Evolutionary conservation across 106 monocot species (phyloP).

Genomic region (Agapanthus africanus): DNA sequence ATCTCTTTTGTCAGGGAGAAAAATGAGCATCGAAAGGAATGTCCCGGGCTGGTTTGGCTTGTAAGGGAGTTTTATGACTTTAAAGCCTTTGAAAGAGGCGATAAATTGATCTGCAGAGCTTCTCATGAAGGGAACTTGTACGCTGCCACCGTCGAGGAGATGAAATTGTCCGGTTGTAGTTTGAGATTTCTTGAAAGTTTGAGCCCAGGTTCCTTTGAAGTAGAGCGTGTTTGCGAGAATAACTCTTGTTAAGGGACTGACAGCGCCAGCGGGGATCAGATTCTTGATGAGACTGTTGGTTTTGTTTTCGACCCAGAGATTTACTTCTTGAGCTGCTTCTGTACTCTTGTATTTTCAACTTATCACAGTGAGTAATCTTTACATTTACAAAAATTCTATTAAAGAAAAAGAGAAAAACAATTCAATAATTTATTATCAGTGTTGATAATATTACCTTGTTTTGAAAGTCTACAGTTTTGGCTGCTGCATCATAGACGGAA

Average conservation of each 20-base stretch:
- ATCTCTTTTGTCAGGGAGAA: conserved; percentile 21
- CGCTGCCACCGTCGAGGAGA: conserved; percentile 8
- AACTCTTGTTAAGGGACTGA: neutral
- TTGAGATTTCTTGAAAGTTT: conserved; percentile 8
- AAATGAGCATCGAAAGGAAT: conserved; percentile 24
- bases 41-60: neutral
- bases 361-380: neutral
- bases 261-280: conserved; percentile 12
- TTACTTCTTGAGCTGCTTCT: conserved; percentile 14
- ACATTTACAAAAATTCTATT: neutral
- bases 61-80: conserved; percentile 26
- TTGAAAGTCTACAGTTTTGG: conserved; percentile 17
- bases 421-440: neutral
- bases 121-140: conserved; percentile 28
- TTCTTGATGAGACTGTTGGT: conserved; percentile 15
- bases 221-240: conserved; percentile 25
- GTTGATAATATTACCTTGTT: neutral
- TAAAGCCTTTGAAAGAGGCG: conserved; percentile 12
- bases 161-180: conserved; percentile 12
- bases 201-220: conserved; percentile 27
- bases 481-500: conserved; percentile 14
- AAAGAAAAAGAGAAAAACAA: too few relatives aligned
- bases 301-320: conserved; percentile 11
- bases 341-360: too few relatives aligned
- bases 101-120: conserved; percentile 9